Base-by-base conservation (phyloP, 345 rosid genomes). In the Melastoma malabathricum region DNA sequence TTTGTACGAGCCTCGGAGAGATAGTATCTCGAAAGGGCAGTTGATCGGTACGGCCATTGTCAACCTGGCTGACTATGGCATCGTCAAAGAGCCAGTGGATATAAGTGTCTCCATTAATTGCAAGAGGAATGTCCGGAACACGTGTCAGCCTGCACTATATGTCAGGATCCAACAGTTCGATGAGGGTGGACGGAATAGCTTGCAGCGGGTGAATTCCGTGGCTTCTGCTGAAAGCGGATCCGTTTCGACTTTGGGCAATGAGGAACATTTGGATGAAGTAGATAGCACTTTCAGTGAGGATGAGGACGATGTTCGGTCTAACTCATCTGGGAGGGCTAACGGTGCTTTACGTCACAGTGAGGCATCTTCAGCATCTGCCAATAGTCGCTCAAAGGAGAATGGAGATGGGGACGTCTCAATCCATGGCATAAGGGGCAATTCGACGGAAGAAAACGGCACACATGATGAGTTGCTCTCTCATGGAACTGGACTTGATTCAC, bases 1-100 rank as follows among this genome's bases (percentile, higher is more conserved):
- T 73, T 71, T 89, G 67, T 86, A 74, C 61, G 96, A 89, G 77
- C 90, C 86, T 52, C 80, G 96, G 31, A 72, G 95, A 67, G 95
- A 89, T 57, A 83, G 76, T 65, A 66, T 78, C 48, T 31, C 52
- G 52, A 63, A 63, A 46, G 67, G 67, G 6, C 88, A 80, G 64
- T 72, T 84, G 65, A 71, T 89, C 60, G 96, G 83, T 0, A 74
- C 88, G 43, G 94, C 84, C 5, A 75, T 72, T 13, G 39, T 89
- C 23, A 87, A 89, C 70, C 68, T 86, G 69, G 81, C 96, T 0
- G 92, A 86, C 38, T 80, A 73, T 44, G 92, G 94, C 38, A 52
- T 83, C 54, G 43, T 86, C 16, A 82, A 72, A 45, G 84, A 81
- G 54, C 43, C 61, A 3, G 18, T 75, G 51, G 70, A 58, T 51